Evolutionary conservation across 2,329 filamentous ascomycete species (phyloP).

Genomic region (Hypoxylon sp.): DNA sequence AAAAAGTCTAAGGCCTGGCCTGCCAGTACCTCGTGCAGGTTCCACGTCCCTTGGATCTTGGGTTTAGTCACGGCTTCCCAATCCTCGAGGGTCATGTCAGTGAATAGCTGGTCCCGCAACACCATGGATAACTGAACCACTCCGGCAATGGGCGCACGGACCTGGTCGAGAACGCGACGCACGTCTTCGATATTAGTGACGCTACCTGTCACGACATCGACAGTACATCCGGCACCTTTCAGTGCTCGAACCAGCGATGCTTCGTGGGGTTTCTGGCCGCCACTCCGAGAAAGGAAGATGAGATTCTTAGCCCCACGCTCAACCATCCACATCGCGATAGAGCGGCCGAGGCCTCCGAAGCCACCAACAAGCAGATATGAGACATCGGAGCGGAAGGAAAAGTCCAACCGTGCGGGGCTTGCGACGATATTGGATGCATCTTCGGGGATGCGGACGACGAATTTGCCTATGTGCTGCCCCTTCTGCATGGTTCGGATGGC

Average conservation of each 20-base stretch:
- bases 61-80: not conserved
- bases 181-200: conserved; percentile 9
- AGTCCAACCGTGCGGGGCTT: not conserved
- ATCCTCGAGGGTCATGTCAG: conserved; percentile 8
- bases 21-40: not conserved
- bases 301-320: conserved; percentile 58
- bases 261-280: conserved; percentile 22
- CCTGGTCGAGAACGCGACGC: not conserved
- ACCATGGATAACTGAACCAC: conserved; percentile 17
- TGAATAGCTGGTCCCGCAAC: conserved; percentile 3
- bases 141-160: not conserved
- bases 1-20: not conserved
- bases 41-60: not conserved
- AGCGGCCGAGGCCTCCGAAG: conserved; percentile 52
- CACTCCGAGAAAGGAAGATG: conserved; percentile 57
- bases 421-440: not conserved
- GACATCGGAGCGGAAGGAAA: not conserved
- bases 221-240: conserved; percentile 36
- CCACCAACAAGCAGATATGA: conserved; percentile 54
- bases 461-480: conserved; percentile 57
- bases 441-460: conserved; percentile 38
- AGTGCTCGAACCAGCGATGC: conserved; percentile 42
- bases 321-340: conserved; percentile 51
- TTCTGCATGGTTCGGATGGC: conserved; percentile 57
- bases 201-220: not conserved